A percentile compares a stretch with the other conserved stretches of the same genome.
phyloP scores from a whole-genome alignment of 129 eudicot genomes.

The Centrapalus pauciflorus region DNA sequence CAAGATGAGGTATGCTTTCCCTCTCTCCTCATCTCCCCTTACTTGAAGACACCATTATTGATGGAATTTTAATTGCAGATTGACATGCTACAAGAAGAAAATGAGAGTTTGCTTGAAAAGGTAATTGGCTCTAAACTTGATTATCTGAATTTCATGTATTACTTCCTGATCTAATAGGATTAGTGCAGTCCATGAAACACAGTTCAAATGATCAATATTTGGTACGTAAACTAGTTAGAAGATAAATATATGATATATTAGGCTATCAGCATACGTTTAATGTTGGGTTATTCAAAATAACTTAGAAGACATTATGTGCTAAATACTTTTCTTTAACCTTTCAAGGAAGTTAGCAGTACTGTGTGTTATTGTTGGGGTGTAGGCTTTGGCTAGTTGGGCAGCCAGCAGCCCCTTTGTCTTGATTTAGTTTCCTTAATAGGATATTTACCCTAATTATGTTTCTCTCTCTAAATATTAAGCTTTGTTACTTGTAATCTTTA shows the following conservation, averaged over 20 bases:
- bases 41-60: slow-evolving; percentile 13
- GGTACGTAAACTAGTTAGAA: not conserved
- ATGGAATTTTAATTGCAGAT: slow-evolving; percentile 45
- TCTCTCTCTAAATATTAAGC: too few species aligned
- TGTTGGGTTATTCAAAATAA: not conserved
- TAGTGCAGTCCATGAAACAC: not conserved
- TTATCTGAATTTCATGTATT: not conserved
- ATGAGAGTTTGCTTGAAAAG: slow-evolving; percentile 76
- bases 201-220: too few species aligned
- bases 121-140: slow-evolving; percentile 27
- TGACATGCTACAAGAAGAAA: slow-evolving; percentile 92
- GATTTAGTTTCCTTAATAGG: too few species aligned
- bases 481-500: too few species aligned
- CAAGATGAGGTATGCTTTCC: slow-evolving; percentile 71
- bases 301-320: not conserved
- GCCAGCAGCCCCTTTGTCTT: too few species aligned
- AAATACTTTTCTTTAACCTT: too few species aligned
- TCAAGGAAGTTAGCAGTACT: too few species aligned
- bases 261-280: not conserved
- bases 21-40: not conserved
- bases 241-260: not conserved
- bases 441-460: too few species aligned
- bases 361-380: too few species aligned
- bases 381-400: too few species aligned
- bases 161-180: not conserved